Evolutionary conservation across 2,329 filamentous ascomycete genomes (phyloP), one percentile per base, ranked within the genome.

Genomic region (Phaeosphaeriaceae sp.): DNA sequence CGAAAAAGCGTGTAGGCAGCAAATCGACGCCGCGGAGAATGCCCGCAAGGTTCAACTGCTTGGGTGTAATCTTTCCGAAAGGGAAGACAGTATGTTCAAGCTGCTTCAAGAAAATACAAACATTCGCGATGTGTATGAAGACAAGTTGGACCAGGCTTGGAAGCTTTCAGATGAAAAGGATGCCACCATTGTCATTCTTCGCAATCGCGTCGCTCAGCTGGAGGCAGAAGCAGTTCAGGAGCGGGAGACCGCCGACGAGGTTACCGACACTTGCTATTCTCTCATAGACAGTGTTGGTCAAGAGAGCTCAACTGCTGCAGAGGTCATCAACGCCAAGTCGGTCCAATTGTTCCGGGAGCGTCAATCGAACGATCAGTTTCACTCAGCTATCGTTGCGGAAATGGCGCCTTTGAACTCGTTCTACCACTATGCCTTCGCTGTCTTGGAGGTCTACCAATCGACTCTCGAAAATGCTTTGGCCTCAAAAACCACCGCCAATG

Each of bases 71-170:
- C 41, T 63, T 1, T 31, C 48, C 7, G 20, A 63, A 3, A 58
- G 60, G 2, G 48, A 61, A 50, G 46, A 10, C 6, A 31, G 51
- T 27, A 57, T 59, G 22, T 42, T 46, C 31, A 61, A 58, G 20
- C 61, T 69, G 11, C 21, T 57, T 19, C 50, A 59, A 0, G 60
- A 69, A 15, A 65, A 67, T 27, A 48, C 36, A 7, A 45, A 42
- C n/a, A 48, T 58, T 15, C 51, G 36, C 7, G 57, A 65, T 11
- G 36, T 51, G 19, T 56, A 57, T 17, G 48, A 53, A 9, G 21
- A 51, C 5, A 48, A 58, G 19, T 60, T 53, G 2, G 56, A 58
- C 27, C 44, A 56, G 20, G 49, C 59, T 9, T 42, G 42, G 41
- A 22, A 53, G n/a, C 33, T 51, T 13, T 24, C 56, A 20, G 48